Conservation (phyloP, 768 basidiomycete genomes). For the Boletus bicolor region DNA sequence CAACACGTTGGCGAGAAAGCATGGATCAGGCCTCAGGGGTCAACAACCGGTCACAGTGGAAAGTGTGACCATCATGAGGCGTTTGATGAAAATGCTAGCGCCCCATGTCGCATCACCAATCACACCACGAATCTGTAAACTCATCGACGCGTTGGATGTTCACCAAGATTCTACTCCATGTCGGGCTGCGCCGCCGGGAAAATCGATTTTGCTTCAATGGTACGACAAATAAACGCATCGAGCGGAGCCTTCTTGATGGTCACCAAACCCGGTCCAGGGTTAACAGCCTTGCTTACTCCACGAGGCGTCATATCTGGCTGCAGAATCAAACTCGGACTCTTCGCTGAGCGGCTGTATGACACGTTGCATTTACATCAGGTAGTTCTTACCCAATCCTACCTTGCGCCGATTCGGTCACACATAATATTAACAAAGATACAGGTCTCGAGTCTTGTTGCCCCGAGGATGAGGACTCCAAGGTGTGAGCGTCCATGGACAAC, state of each 20-base stretch:
- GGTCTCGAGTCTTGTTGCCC: background rate
- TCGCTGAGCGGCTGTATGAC: slow-evolving; percentile 6
- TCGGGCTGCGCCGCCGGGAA: background rate
- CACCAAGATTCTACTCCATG: background rate
- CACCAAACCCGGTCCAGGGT: background rate
- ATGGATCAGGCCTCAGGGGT: background rate
- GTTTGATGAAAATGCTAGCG: background rate
- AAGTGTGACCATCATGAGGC: background rate
- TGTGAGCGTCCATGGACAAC: slow-evolving; percentile 1
- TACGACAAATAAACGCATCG: background rate
- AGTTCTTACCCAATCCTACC: slow-evolving; percentile 1
- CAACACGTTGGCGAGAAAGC: slow-evolving; percentile 11
- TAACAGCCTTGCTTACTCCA: slow-evolving; percentile 17
- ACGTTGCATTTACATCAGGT: slow-evolving; percentile 14
- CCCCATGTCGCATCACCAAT: background rate
- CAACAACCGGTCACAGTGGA: background rate
- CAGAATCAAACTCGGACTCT: background rate
- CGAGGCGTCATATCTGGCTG: slow-evolving; percentile 13
- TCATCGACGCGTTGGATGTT: background rate
- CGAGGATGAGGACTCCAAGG: background rate
- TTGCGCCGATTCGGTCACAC: slow-evolving; percentile 4
- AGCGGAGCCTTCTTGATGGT: background rate
- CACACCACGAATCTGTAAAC: background rate
- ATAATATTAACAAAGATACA: background rate
- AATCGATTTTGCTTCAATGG: background rate